Evolutionary conservation across 345 rosid genomes (phyloP).

Genomic region (Ricinus communis): DNA sequence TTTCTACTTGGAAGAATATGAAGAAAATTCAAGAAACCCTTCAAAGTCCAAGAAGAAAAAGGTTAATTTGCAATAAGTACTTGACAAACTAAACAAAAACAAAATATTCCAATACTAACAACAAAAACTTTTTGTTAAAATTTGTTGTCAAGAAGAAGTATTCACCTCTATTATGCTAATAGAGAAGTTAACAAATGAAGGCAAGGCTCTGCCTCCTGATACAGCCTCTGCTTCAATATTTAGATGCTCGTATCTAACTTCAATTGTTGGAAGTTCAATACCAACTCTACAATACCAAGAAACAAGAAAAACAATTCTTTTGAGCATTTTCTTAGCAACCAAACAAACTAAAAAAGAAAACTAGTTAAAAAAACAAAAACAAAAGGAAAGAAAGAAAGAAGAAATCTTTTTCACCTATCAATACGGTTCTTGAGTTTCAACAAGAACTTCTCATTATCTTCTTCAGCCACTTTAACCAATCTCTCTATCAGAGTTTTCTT

Average conservation of each 20-base stretch:
- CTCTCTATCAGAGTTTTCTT: slow-evolving; percentile 19
- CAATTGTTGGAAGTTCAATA: slow-evolving; percentile 45
- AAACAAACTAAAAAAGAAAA: not conserved
- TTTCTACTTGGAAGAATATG: slow-evolving; percentile 49
- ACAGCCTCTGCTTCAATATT: slow-evolving; percentile 56
- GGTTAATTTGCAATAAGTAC: too few species aligned
- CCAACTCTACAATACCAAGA: slow-evolving; percentile 46
- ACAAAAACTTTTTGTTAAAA: not conserved
- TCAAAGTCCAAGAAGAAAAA: not conserved
- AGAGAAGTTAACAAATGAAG: slow-evolving; percentile 53
- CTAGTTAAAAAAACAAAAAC: not conserved
- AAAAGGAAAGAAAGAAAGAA: too few species aligned
- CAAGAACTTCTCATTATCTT: slow-evolving; percentile 29
- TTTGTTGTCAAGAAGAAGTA: not conserved
- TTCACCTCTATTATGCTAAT: slow-evolving; percentile 53
- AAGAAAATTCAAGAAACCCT: slow-evolving; percentile 32
- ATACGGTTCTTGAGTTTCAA: slow-evolving; percentile 24
- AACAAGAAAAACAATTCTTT: not conserved
- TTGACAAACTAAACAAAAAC: not conserved
- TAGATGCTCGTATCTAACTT: slow-evolving; percentile 52
- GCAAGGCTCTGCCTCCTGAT: slow-evolving; percentile 69
- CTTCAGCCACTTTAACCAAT: slow-evolving; percentile 21
- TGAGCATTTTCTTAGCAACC: too few species aligned
- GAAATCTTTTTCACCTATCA: slow-evolving; percentile 13
- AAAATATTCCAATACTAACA: not conserved